Evolutionary conservation across 2,329 filamentous ascomycete species (phyloP).

Genomic region (Venturia aucupariae): DNA sequence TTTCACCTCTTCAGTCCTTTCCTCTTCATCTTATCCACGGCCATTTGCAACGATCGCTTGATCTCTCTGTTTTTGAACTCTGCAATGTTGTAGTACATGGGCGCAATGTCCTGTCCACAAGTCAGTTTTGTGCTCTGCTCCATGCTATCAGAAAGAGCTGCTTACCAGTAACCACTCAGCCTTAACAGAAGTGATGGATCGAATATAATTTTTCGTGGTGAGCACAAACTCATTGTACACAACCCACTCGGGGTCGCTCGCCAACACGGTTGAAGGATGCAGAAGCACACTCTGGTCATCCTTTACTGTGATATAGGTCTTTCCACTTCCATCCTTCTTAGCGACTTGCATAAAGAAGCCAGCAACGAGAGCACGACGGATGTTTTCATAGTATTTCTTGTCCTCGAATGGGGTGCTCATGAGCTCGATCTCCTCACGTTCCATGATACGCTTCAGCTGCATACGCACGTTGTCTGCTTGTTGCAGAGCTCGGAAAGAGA

Average conservation of each 20-base stretch:
- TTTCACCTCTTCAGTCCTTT: conserved; percentile 29
- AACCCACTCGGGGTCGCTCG: conserved; percentile 89
- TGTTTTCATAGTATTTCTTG: conserved; percentile 98
- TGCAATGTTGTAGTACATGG: conserved; percentile 80
- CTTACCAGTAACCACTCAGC: conserved; percentile 89
- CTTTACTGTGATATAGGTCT: conserved; percentile 92
- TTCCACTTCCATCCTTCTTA: conserved; percentile 79
- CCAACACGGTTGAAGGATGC: conserved; percentile 85
- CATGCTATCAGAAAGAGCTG: not conserved
- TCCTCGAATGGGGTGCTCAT: conserved; percentile 84
- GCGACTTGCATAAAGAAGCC: conserved; percentile 99
- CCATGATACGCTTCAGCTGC: conserved; percentile 95
- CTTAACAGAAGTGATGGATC: conserved; percentile 83
- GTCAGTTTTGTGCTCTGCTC: not conserved
- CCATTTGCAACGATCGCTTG: conserved; percentile 53
- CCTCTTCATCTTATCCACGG: conserved; percentile 45
- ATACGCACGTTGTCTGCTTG: conserved; percentile 90
- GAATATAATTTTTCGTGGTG: conserved; percentile 95
- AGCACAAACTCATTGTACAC: conserved; percentile 98
- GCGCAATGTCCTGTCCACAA: conserved; percentile 70
- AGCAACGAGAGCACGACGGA: conserved; percentile 79
- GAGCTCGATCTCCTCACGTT: conserved; percentile 77
- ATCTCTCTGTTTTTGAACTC: conserved; percentile 80
- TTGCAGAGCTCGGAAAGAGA: conserved; percentile 77
- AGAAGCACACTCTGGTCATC: conserved; percentile 90